Evolutionary conservation across 2,329 filamentous ascomycete genomes (phyloP).

Genomic region (Colletotrichum navitas): DNA sequence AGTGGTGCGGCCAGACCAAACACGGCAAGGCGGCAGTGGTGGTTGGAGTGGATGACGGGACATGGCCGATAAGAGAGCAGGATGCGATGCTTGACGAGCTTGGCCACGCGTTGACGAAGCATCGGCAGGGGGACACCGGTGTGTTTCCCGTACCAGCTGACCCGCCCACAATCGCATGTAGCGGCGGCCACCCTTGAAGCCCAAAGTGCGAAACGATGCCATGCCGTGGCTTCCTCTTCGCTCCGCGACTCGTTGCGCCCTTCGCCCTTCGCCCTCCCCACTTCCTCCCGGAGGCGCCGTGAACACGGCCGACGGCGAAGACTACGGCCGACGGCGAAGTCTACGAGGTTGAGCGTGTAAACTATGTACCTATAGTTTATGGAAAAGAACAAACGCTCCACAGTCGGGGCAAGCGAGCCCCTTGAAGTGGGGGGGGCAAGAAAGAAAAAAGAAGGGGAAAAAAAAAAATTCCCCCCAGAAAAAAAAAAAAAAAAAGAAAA

Average conservation of each 20-base stretch:
- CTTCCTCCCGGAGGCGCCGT: conserved; percentile 22
- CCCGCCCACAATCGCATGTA: conserved; percentile 35
- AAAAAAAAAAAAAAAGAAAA: not conserved
- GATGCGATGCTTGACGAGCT: not conserved
- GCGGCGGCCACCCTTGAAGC: conserved; percentile 22
- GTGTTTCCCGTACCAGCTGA: conserved; percentile 27
- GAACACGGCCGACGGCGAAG: conserved; percentile 15
- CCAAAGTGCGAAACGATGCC: conserved; percentile 23
- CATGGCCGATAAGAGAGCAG: conserved; percentile 23
- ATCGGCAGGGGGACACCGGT: conserved; percentile 14
- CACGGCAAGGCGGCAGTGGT: not conserved
- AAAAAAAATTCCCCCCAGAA: too few relatives aligned
- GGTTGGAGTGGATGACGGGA: conserved; percentile 26
- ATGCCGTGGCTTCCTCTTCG: conserved; percentile 20
- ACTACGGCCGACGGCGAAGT: conserved; percentile 7
- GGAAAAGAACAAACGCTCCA: not conserved
- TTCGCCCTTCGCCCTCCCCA: conserved; percentile 8
- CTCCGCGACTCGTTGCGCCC: conserved; percentile 26
- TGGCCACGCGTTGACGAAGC: conserved; percentile 21
- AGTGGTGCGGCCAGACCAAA: not conserved
- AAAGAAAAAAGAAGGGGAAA: too few relatives aligned
- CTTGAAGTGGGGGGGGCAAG: not conserved
- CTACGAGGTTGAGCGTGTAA: not conserved
- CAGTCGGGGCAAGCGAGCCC: not conserved
- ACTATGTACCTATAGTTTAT: not conserved